Base-by-base conservation (phyloP, 768 basidiomycete genomes). In the Glaciozyma martinii region DNA sequence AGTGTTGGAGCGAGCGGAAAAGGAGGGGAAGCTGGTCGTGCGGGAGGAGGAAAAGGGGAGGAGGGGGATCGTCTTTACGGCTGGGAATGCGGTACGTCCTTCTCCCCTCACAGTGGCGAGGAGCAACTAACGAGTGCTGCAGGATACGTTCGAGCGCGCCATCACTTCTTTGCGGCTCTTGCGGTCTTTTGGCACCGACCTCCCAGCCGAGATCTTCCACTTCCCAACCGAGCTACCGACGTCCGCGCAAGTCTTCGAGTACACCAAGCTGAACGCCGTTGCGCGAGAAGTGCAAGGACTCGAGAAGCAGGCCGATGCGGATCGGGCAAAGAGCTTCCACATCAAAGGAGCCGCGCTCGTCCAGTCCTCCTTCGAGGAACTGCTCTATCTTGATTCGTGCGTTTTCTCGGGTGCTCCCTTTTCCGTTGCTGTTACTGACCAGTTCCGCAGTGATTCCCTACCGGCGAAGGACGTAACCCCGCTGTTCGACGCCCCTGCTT, bases 51-150 rank as follows among this genome's bases (percentile, higher is more conserved):
- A 44, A 56, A 59, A 27, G 64, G 68, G 42, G 19, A 71, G 50
- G 65, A 56, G 78, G 37, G 78, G 79, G 1, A 75, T 80, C 40
- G 78, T 80, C 18, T 77, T 79, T 72, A 78, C 79, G 13, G 80
- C 79, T n/a, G 79, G 79, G 8, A 79, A 80, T 69, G 78, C 78
- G 21, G 77, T 78, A 61, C 30, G 52, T 71, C 21, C 72, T 71
- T 25, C 29, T 43, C 3, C 13, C 19, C 13, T 9, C 23, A 27
- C 37, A 5, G 5, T 15, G 21, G n/a, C n/a, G 37, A 33, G 40
- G 19, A 15, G 30, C 6, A 15, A 33, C 30, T 21, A 8, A 21
- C 12, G 40, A 18, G 21, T 21, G 5, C 4, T 5, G 13, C 68
- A 72, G 72, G 75, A 76, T 66, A 76, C 76, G 0, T 72, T 76